A percentile compares a stretch with the other conserved stretches of the same genome.
Evolutionary conservation across 73 alveolate genomes (phyloP).

Genomic region (Paramecium bursaria): DNA sequence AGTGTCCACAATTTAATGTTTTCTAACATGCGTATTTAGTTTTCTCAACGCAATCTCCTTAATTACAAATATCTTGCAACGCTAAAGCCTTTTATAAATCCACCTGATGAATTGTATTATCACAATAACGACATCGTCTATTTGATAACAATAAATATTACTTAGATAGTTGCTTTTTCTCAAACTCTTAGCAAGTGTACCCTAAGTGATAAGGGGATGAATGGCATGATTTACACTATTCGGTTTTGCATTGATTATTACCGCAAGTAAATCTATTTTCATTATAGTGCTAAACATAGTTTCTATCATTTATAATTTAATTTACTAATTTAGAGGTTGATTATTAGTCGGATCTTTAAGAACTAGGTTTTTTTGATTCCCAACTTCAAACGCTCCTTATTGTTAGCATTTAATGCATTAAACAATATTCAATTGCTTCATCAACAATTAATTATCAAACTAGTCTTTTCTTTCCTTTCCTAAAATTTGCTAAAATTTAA

Average conservation of each 20-base stretch:
- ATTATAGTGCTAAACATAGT: constrained; percentile 80
- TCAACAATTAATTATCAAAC: not conserved
- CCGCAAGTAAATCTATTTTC: constrained; percentile 80
- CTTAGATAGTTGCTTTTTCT: constrained; percentile 62
- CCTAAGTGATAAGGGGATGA: constrained; percentile 93
- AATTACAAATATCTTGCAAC: constrained; percentile 74
- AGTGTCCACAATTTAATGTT: constrained; percentile 81
- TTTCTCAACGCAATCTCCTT: constrained; percentile 78
- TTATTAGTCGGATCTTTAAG: constrained; percentile 48
- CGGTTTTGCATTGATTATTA: constrained; percentile 78
- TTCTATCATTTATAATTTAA: constrained; percentile 18
- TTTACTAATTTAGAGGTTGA: not conserved
- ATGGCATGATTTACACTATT: constrained; percentile 83
- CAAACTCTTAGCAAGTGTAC: constrained; percentile 79
- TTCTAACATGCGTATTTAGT: constrained; percentile 77
- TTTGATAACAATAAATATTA: constrained; percentile 62
- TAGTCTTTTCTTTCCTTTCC: constrained; percentile 59
- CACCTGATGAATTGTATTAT: constrained; percentile 69
- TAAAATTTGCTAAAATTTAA: not conserved
- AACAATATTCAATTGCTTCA: constrained; percentile 15
- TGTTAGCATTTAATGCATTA: constrained; percentile 54
- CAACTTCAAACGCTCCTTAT: constrained; percentile 69
- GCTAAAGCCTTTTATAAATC: constrained; percentile 16
- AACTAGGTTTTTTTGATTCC: constrained; percentile 4
- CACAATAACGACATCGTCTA: constrained; percentile 76